Base-by-base conservation (phyloP, 345 rosid genomes). In the Linum lewisii region DNA sequence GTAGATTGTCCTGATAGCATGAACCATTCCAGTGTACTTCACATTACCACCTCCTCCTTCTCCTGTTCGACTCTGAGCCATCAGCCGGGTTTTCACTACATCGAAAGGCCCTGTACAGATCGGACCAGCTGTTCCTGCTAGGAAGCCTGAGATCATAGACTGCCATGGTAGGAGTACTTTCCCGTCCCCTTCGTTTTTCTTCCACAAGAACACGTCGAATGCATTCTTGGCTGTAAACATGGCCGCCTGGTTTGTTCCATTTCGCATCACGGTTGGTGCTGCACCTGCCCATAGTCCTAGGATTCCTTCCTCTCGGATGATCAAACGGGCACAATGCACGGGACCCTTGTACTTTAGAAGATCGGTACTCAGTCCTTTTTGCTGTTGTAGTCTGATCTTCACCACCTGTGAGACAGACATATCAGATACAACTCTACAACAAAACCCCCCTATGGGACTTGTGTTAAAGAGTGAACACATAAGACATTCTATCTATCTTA, bases 241-340 rank as follows among this genome's bases (percentile, higher is more conserved):
- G 50, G 86, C 97, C 0, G 99, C 97, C 73, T 89, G 99, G 77
- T 93, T 89, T 22, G 97, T 93, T 11, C 99, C 97, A 60, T 93
- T 93, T 22, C 97, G 89, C 97, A 89, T 89, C 11, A 93, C 92
- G 2, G 97, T 93, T 7, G 99, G 97, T 29, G 94, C 81, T 61
- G 95, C 99, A 51, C 99, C 99, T 56, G 97, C 84, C 97, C 97
- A 93, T 49, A 93, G 78, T 19, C 99, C 99, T 6, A 76, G 61
- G n/a, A 83, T 53, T 60, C 91, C 88, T 73, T 93, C 95, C 73
- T 89, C 92, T 21, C 73, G 76, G 36, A 82, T 66, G 47, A 87
- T 85, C 66, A 64, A 67, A 24, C 79, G 76, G 29, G 94, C 95
- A 72, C 97, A 89, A 58, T 93, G 95, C 67, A 89, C 62, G 2